Conservation (phyloP, 352 stramenopile species). For the Blastocystis sp. region DNA sequence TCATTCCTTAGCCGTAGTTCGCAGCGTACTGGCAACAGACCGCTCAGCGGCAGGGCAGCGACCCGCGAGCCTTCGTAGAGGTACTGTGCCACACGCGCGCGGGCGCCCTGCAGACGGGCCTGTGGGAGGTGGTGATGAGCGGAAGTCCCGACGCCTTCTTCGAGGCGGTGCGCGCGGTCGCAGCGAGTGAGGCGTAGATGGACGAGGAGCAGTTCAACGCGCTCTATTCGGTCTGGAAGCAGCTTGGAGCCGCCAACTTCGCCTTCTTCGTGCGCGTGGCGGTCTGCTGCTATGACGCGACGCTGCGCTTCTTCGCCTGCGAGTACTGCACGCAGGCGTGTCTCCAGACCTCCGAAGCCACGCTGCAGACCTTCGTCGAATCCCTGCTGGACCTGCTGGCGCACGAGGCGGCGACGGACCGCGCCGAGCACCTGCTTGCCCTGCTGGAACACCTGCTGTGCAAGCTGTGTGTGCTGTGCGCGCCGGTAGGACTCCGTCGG, state of each 20-base stretch:
- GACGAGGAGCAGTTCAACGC: background rate
- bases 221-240: background rate
- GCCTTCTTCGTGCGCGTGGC: background rate
- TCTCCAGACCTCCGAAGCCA: background rate
- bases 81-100: background rate
- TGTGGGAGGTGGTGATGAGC: background rate
- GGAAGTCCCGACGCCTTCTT: background rate
- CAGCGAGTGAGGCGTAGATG: background rate
- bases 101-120: background rate
- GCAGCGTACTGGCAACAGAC: background rate
- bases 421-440: background rate
- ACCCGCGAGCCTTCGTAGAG: background rate
- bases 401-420: background rate
- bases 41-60: too few species aligned
- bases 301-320: background rate
- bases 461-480: background rate
- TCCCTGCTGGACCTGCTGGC: background rate
- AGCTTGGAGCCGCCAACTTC: background rate
- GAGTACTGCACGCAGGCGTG: background rate
- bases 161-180: background rate
- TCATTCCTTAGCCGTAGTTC: background rate
- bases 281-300: background rate
- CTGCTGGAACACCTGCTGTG: background rate
- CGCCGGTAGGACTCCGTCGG: background rate
- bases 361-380: background rate